Evolutionary conservation across 2,329 filamentous ascomycete species (phyloP), one percentile per base, ranked within the genome.

Genomic region (Rasamsonia emersonii): DNA sequence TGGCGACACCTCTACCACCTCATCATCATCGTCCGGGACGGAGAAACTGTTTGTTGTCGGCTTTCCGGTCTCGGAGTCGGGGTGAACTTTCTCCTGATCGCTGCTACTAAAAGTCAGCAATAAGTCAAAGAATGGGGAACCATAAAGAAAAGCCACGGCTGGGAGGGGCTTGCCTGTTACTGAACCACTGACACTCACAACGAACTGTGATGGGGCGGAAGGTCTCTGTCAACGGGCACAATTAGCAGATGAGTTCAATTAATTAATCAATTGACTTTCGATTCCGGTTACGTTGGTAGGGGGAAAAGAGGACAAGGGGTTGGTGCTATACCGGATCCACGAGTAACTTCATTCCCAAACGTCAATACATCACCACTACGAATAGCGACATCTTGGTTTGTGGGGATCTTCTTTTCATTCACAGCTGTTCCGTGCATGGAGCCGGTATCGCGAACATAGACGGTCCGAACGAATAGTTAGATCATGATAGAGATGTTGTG

Each of bases 371-470:
- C 58, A 10, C 50, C 54, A 29, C 40, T 51, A 1, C 51, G 50
- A 16, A 75, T 38, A 2, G 52, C 37, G 30, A 62, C 58, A 11
- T 59, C 54, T 32, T 58, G 42, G 3, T 51, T 53, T 8, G 62
- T 31, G 3, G 45, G 35, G 16, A 75, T 47, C 23, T 58, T 62
- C 23, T 41, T 44, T 20, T 62, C 61, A 43, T 77, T 74, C 29
- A 79, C 40, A 36, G 54, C 66, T 11, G 75, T 79, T 18, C 76
- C 76, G 48, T 80, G 76, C 65, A 77, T 76, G 6, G 75, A 79
- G 19, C 63, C 65, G 11, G 59, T 58, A 45, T 80, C 76, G 37
- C 54, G 58, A 38, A 80, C 59, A 31, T 59, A 66, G 27, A 76
- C 53, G 28, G 46, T 38, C 59, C 62, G 49, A 43, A 31, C 9